phyloP scores from a whole-genome alignment of 257 asterid genomes.

The Paraleonurus japonicus region DNA sequence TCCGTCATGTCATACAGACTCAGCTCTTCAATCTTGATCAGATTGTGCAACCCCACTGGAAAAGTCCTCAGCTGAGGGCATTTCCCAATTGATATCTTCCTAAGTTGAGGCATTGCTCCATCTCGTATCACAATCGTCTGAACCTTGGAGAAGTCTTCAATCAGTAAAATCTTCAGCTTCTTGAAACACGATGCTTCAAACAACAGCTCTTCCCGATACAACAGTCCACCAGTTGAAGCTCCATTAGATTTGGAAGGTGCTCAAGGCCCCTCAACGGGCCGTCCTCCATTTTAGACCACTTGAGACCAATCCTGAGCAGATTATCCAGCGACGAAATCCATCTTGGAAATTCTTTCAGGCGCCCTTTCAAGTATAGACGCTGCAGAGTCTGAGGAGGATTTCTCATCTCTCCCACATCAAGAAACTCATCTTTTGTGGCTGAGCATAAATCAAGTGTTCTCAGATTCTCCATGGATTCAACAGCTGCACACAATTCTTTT shows the following conservation, averaged over 20 bases:
- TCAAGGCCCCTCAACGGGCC: constrained; percentile 27
- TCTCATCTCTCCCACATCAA: constrained; percentile 19
- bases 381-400: constrained; percentile 26
- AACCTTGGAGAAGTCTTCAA: constrained; percentile 19
- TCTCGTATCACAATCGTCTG: constrained; percentile 17
- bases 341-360: constrained; percentile 5
- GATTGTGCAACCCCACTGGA: constrained; percentile 11
- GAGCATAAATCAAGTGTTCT: constrained; percentile 31
- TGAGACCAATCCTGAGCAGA: constrained; percentile 24
- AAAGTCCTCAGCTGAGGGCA: constrained; percentile 6
- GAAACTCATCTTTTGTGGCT: constrained; percentile 13
- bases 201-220: constrained; percentile 19
- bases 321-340: constrained; percentile 28
- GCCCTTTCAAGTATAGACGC: constrained; percentile 37
- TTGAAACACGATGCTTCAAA: constrained; percentile 24
- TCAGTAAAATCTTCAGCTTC: constrained; percentile 30
- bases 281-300: constrained; percentile 24
- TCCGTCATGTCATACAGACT: constrained; percentile 26
- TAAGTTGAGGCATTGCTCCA: constrained; percentile 28
- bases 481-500: constrained; percentile 25
- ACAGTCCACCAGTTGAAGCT: constrained; percentile 35
- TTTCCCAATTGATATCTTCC: constrained; percentile 23
- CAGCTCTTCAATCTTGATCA: constrained; percentile 27
- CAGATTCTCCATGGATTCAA: constrained; percentile 31
- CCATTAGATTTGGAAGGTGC: constrained; percentile 25